A percentile compares a stretch with the other conserved stretches of the same genome.
Conservation (phyloP, 805 yeast species). For the Tetrapisispora arboricola region DNA sequence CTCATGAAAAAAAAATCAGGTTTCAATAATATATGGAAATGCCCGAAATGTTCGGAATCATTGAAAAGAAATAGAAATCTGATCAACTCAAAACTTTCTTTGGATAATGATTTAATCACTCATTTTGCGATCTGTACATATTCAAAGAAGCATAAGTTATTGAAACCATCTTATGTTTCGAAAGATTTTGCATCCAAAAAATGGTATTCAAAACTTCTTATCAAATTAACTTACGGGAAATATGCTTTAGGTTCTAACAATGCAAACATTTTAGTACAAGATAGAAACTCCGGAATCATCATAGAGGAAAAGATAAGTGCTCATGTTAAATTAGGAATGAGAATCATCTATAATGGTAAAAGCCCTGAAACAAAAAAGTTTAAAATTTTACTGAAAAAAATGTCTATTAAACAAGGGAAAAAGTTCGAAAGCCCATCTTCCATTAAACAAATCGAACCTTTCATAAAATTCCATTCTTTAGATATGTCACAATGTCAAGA, state of each 20-base stretch:
- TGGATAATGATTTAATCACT: slow-evolving; percentile 57
- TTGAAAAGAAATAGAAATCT: slow-evolving; percentile 41
- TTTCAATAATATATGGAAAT: slow-evolving; percentile 46
- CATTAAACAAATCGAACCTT: slow-evolving; percentile 56
- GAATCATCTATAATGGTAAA: slow-evolving; percentile 71
- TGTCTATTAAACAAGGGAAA: slow-evolving; percentile 72
- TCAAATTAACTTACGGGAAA: slow-evolving; percentile 81
- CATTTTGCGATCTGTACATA: slow-evolving; percentile 84
- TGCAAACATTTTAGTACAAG: slow-evolving; percentile 91
- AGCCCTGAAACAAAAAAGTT: slow-evolving; percentile 49
- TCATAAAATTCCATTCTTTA: slow-evolving; percentile 72
- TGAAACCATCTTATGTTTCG: slow-evolving; percentile 64
- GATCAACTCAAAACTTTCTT: slow-evolving; percentile 19
- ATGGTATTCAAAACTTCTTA: slow-evolving; percentile 78
- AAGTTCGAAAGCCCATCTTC: slow-evolving; percentile 72
- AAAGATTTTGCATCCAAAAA: slow-evolving; percentile 73
- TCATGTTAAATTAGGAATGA: slow-evolving; percentile 77
- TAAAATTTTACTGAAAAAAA: slow-evolving; percentile 46
- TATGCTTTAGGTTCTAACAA: slow-evolving; percentile 80
- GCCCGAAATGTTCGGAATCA: slow-evolving; percentile 72
- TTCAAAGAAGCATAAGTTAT: slow-evolving; percentile 51
- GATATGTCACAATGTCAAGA: slow-evolving; percentile 64
- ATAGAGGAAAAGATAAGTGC: slow-evolving; percentile 88
- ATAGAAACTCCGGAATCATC: slow-evolving; percentile 78
- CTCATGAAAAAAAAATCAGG: slow-evolving; percentile 25